Evolutionary conservation across 805 yeast genomes (phyloP).

Genomic region (Hanseniaspora clermontiae): DNA sequence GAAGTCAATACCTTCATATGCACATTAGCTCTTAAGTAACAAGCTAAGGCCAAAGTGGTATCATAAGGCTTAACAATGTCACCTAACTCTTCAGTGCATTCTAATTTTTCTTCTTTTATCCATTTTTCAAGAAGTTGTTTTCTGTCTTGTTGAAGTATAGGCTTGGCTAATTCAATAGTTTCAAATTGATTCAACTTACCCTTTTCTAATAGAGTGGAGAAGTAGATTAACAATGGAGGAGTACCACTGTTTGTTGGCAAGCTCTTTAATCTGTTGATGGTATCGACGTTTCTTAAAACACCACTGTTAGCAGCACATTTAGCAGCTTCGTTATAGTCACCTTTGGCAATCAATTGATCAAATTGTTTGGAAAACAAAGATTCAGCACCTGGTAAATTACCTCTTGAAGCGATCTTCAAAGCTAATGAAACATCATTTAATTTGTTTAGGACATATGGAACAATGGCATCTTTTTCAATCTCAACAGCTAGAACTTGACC

Average conservation of each 20-base stretch:
- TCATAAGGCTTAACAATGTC: constrained; percentile 87
- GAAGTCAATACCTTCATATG: constrained; percentile 84
- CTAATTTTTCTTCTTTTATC: constrained; percentile 88
- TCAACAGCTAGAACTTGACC: constrained; percentile 94
- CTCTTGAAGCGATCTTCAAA: constrained; percentile 78
- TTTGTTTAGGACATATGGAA: constrained; percentile 79
- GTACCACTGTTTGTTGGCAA: constrained; percentile 80
- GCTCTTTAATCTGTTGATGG: constrained; percentile 82
- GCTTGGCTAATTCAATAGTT: constrained; percentile 87
- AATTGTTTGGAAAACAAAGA: constrained; percentile 82
- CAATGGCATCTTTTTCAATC: constrained; percentile 66
- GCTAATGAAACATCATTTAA: constrained; percentile 81
- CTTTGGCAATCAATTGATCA: constrained; percentile 66
- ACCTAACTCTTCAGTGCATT: constrained; percentile 93
- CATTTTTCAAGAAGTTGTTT: constrained; percentile 89
- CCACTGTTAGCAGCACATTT: constrained; percentile 93
- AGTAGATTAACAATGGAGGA: constrained; percentile 86
- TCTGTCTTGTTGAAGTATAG: constrained; percentile 90
- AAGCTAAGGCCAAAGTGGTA: constrained; percentile 73
- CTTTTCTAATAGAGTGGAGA: constrained; percentile 79
- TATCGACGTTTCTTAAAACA: constrained; percentile 84
- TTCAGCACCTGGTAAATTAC: constrained; percentile 96
- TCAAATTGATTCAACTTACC: constrained; percentile 88
- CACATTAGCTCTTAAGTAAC: constrained; percentile 69
- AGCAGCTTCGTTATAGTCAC: constrained; percentile 86